Conservation (phyloP, 441 rosid genomes). For the Aquilaria agallochum region DNA sequence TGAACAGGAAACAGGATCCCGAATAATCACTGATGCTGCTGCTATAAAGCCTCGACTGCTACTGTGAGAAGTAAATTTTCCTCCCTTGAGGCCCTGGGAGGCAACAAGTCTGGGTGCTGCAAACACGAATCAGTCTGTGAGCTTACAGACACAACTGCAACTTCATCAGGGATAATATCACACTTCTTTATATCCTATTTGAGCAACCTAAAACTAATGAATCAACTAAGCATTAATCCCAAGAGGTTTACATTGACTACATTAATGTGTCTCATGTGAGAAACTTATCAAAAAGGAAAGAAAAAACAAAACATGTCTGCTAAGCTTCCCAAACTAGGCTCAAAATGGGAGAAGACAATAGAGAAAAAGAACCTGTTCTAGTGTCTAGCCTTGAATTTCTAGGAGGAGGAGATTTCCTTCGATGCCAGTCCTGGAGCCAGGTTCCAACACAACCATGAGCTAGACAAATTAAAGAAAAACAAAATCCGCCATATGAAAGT, state of each 20-base stretch:
- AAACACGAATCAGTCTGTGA: conserved; percentile 22
- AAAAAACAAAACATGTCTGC: neutral
- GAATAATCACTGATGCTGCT: conserved; percentile 16
- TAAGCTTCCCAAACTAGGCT: no score
- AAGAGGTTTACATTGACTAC: neutral
- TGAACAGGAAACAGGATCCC: conserved; percentile 29
- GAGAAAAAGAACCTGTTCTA: conserved; percentile 18
- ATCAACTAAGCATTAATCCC: conserved; percentile 1
- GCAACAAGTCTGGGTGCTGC: conserved; percentile 34
- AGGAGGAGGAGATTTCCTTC: conserved; percentile 16
- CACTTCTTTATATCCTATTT: conserved; percentile 3
- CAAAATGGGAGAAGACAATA: neutral
- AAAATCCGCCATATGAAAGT: neutral
- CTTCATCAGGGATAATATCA: neutral
- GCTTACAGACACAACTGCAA: conserved; percentile 10
- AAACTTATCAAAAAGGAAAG: neutral
- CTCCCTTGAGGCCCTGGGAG: conserved; percentile 19
- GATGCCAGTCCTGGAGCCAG: conserved; percentile 20
- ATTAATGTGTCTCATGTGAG: neutral
- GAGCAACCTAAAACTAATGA: neutral
- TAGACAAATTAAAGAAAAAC: neutral
- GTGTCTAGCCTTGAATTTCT: conserved; percentile 18
- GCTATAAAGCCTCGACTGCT: conserved; percentile 16
- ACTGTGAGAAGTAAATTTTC: conserved; percentile 12
- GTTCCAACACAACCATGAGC: conserved; percentile 3